Evolutionary conservation across 148 eudicot genomes (phyloP).

Genomic region (Cornus florida): DNA sequence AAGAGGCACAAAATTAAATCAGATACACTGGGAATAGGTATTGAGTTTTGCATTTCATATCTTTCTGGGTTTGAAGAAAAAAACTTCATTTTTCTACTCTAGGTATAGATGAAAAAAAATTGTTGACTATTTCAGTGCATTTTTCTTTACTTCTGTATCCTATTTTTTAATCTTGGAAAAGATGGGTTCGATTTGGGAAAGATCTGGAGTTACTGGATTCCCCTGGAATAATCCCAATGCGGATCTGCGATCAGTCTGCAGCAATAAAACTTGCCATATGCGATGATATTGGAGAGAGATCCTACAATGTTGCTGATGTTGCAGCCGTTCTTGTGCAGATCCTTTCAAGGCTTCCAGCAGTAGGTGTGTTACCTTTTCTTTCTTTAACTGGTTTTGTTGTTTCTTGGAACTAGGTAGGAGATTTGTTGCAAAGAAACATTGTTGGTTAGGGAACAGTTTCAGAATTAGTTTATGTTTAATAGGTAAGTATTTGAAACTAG

Average conservation of each 20-base stretch:
- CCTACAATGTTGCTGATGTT: slow-evolving; percentile 78
- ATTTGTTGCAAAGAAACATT: no score
- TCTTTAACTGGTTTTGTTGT: slow-evolving; percentile 1
- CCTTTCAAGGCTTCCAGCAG: slow-evolving; percentile 75
- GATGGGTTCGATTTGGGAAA: slow-evolving; percentile 94
- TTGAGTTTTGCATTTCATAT: not conserved
- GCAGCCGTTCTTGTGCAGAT: slow-evolving; percentile 89
- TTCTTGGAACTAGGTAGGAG: not conserved
- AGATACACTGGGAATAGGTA: no score
- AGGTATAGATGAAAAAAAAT: not conserved
- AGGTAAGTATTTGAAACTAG: no score
- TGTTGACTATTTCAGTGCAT: not conserved
- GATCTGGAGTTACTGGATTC: slow-evolving; percentile 92
- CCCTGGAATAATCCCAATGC: slow-evolving; percentile 98
- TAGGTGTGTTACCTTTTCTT: slow-evolving; percentile 47
- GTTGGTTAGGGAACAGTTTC: no score
- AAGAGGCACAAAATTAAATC: not conserved
- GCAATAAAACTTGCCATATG: slow-evolving; percentile 98
- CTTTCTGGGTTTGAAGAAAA: slow-evolving; percentile 8
- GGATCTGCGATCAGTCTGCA: slow-evolving; percentile 88
- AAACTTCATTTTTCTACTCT: not conserved
- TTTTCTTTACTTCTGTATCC: slow-evolving; percentile 6
- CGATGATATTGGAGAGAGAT: slow-evolving; percentile 98
- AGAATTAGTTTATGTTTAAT: no score
- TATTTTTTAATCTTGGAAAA: slow-evolving; percentile 24